phyloP scores from a whole-genome alignment of 305 asterid genomes.

The Plantago lanceolata region DNA sequence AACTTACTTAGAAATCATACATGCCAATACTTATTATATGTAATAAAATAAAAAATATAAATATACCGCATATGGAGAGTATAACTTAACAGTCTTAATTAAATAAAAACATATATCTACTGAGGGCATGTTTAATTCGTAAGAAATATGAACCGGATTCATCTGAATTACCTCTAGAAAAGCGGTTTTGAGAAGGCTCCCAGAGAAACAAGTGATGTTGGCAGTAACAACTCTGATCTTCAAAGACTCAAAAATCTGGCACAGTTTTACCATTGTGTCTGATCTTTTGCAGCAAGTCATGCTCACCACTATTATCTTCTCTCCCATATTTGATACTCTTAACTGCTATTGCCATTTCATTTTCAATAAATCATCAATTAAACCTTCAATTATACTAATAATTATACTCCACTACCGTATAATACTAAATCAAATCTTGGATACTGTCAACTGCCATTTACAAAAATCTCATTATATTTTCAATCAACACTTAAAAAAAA shows the following conservation, averaged over 20 bases:
- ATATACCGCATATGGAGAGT: no score
- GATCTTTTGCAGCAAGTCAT: conserved; percentile 60
- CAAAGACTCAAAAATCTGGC: conserved; percentile 67
- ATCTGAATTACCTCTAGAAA: conserved; percentile 70
- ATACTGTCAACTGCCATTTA: background rate
- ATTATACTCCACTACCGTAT: no score
- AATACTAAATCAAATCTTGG: background rate
- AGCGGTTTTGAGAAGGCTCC: conserved; percentile 59
- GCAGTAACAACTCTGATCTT: conserved; percentile 73
- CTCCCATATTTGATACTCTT: conserved; percentile 60
- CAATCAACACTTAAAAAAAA: background rate
- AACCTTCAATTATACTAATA: no score
- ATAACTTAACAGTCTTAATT: no score
- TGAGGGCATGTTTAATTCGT: no score
- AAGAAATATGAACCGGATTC: no score
- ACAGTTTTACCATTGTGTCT: conserved; percentile 67
- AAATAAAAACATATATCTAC: no score
- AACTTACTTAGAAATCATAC: no score
- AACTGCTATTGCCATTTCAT: conserved; percentile 36
- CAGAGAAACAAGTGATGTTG: conserved; percentile 57
- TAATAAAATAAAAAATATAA: no score
- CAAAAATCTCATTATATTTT: background rate
- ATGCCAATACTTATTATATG: no score
- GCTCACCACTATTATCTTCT: conserved; percentile 64
- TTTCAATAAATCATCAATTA: no score